phyloP scores from a whole-genome alignment of 225 moss, liverwort and hornwort species.

The Pseudoscleropodium purum region DNA sequence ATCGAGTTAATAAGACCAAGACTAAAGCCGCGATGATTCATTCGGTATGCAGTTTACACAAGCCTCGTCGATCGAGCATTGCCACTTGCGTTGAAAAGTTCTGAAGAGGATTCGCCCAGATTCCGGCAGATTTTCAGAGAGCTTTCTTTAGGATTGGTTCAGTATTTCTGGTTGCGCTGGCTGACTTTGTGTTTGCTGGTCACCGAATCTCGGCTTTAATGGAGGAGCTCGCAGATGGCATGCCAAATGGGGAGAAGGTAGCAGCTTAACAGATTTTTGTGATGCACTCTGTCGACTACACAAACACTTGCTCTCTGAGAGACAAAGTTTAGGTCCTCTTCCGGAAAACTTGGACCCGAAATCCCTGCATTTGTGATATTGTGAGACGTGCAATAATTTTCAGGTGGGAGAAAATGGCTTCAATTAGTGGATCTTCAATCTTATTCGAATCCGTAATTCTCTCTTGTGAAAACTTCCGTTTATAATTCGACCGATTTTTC shows the following conservation, averaged over 20 bases:
- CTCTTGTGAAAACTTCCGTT: neutral
- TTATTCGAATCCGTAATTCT: neutral
- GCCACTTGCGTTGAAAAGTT: neutral
- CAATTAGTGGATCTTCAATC: neutral
- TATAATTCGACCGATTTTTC: neutral
- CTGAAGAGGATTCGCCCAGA: neutral
- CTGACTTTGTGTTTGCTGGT: neutral
- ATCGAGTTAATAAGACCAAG: neutral
- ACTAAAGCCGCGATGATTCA: neutral
- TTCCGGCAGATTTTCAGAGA: neutral
- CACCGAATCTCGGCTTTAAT: constrained; percentile 7
- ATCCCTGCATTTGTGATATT: constrained; percentile 8
- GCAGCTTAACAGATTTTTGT: neutral
- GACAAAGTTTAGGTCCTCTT: neutral
- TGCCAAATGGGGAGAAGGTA: neutral
- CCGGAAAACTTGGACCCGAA: neutral
- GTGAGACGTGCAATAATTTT: neutral
- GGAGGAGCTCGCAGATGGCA: neutral
- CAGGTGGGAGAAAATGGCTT: neutral
- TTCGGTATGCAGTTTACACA: neutral
- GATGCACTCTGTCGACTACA: neutral
- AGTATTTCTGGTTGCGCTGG: neutral
- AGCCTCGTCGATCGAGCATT: neutral
- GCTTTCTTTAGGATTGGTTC: constrained; percentile 4
- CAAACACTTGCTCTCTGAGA: neutral